Conservation (phyloP, 2,329 filamentous ascomycete species). For the Macrophomina pseudophaseolina region DNA sequence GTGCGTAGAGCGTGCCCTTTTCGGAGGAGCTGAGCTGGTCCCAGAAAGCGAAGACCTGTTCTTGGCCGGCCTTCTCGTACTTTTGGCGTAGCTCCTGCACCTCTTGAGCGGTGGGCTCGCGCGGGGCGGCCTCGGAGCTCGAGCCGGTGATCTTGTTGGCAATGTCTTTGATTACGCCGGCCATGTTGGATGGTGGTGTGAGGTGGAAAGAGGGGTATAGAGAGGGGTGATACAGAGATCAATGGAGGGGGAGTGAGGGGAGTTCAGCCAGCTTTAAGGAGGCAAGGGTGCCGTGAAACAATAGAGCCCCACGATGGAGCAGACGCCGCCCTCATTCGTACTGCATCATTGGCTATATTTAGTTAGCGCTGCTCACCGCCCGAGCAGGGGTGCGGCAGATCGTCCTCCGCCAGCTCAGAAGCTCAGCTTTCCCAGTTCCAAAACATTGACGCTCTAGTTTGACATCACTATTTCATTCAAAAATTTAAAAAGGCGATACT, state of each 20-base stretch:
- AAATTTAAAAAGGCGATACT: too few species aligned
- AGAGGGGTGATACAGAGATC: not conserved
- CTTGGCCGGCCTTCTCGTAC: constrained; percentile 76
- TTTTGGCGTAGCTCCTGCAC: constrained; percentile 71
- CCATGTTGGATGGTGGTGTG: constrained; percentile 11
- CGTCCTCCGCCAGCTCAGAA: constrained; percentile 12
- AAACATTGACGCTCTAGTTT: not conserved
- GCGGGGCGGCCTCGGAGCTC: constrained; percentile 37
- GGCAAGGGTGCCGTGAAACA: constrained; percentile 25
- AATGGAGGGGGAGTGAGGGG: constrained; percentile 21
- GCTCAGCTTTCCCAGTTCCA: constrained; percentile 16
- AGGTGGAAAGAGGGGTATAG: not conserved
- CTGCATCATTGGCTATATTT: constrained; percentile 26
- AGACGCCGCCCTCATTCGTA: constrained; percentile 22
- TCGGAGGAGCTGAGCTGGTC: constrained; percentile 76
- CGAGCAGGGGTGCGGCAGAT: constrained; percentile 21
- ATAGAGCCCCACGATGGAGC: constrained; percentile 26
- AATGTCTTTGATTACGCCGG: constrained; percentile 24
- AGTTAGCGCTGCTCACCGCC: constrained; percentile 27
- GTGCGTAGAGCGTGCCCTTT: constrained; percentile 78
- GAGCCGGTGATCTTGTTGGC: constrained; percentile 38
- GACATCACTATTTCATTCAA: too few species aligned
- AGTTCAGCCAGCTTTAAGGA: constrained; percentile 24
- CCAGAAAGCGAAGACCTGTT: constrained; percentile 86
- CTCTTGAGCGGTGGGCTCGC: constrained; percentile 68